Conservation (phyloP, 1,139 yeast genomes). For the Taphrina wiesneri region DNA sequence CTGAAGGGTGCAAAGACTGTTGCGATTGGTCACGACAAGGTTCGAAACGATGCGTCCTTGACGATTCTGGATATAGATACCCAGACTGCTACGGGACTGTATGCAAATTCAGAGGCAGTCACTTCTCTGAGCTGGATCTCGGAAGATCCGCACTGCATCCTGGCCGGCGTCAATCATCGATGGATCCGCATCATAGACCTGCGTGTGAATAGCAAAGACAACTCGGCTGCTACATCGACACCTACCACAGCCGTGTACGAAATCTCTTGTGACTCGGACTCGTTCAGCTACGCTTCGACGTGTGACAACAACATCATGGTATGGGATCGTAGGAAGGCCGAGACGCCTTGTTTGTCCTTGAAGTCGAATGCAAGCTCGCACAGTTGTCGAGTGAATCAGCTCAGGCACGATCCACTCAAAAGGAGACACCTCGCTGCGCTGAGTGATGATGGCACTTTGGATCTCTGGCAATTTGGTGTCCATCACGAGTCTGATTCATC, state of each 20-base stretch:
- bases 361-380: slow-evolving; percentile 65
- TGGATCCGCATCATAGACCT: slow-evolving; percentile 76
- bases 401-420: slow-evolving; percentile 58
- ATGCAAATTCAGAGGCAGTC: slow-evolving; percentile 33
- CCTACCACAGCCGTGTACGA: slow-evolving; percentile 30
- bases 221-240: slow-evolving; percentile 53
- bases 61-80: slow-evolving; percentile 71
- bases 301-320: slow-evolving; percentile 64
- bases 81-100: slow-evolving; percentile 43
- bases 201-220: slow-evolving; percentile 48
- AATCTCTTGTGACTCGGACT: slow-evolving; percentile 1
- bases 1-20: slow-evolving; percentile 43
- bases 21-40: slow-evolving; percentile 79
- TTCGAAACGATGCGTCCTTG: slow-evolving; percentile 73
- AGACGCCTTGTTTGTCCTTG: slow-evolving; percentile 63
- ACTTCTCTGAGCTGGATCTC: slow-evolving; percentile 56
- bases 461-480: slow-evolving; percentile 13
- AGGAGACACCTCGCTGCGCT: slow-evolving; percentile 10
- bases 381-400: slow-evolving; percentile 61
- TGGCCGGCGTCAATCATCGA: slow-evolving; percentile 72
- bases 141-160: slow-evolving; percentile 56
- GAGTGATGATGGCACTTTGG: slow-evolving; percentile 10
- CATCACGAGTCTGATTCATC: neutral
- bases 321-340: slow-evolving; percentile 72
- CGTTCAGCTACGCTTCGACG: slow-evolving; percentile 58